Conservation (phyloP, 805 yeast species). For the baker's yeast (Saccharomyces cerevisiae) region DNA sequence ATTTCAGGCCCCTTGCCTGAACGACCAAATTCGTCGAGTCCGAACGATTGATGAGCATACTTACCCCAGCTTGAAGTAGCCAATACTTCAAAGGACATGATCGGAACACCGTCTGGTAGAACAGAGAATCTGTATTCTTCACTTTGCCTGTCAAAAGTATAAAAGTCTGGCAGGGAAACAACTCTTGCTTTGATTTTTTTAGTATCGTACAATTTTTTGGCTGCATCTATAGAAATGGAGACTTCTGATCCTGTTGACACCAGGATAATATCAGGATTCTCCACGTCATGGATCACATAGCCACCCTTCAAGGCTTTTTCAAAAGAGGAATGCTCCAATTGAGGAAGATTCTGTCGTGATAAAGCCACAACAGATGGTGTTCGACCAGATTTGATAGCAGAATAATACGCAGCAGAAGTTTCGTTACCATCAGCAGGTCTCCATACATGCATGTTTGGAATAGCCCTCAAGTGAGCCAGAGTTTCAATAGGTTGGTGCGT, state of each 20-base stretch:
- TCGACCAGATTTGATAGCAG: slow-evolving; percentile 49
- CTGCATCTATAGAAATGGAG: slow-evolving; percentile 69
- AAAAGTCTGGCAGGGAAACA: slow-evolving; percentile 89
- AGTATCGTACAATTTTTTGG: slow-evolving; percentile 53
- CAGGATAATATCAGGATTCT: slow-evolving; percentile 61
- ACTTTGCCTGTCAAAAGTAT: slow-evolving; percentile 77
- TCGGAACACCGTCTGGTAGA: slow-evolving; percentile 90
- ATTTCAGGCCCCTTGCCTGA: slow-evolving; percentile 83
- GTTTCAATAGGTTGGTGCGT: slow-evolving; percentile 91
- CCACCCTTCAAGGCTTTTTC: slow-evolving; percentile 96
- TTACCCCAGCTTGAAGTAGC: slow-evolving; percentile 86
- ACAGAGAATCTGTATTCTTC: slow-evolving; percentile 73
- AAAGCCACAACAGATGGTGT: slow-evolving; percentile 73
- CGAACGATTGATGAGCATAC: slow-evolving; percentile 93
- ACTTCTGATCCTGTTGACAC: slow-evolving; percentile 94
- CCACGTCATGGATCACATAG: slow-evolving; percentile 57
- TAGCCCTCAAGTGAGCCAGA: slow-evolving; percentile 76
- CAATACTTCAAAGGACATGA: slow-evolving; percentile 88
- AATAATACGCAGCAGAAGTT: slow-evolving; percentile 71
- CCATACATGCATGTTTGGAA: slow-evolving; percentile 78
- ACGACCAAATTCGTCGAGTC: slow-evolving; percentile 92
- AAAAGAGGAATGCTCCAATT: slow-evolving; percentile 82
- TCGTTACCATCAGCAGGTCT: slow-evolving; percentile 94
- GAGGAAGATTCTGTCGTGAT: slow-evolving; percentile 85
- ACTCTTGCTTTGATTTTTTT: slow-evolving; percentile 68